Base-by-base conservation (phyloP, 2,329 filamentous ascomycete species). In the Microsporum audouinii region DNA sequence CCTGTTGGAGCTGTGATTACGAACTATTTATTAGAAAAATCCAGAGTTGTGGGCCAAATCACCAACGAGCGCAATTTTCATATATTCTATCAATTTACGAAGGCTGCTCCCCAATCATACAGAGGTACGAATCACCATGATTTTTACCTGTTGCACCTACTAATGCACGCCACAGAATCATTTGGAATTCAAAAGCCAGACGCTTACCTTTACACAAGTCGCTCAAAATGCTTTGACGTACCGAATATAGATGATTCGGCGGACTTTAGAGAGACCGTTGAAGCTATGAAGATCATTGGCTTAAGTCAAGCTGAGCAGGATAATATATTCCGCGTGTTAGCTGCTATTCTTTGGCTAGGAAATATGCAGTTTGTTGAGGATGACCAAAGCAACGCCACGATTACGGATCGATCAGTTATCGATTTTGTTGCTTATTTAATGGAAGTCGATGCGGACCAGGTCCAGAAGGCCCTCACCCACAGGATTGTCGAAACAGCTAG, bases 81-180 rank as follows among this genome's bases (percentile, higher is more conserved):
- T 77, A 97, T 99, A 70, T 99, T 99, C 75, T 99, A 99, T 77
- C 94, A 99, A 75, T 96, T 97, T 75, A 89, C 94, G 55, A 99
- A 97, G 77, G 91, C 89, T 2, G 92, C 92, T 7, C 88, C 91
- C n/a, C 82, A 87, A 67, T 84, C 87, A 62, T 95, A 97, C 75
- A 82, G 90, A 72, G 79, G 79, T 81, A 74, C 63, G 71, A 58
- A 56, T 36, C 57, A 8, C 36, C 14, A 8, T 8, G 2, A n/a
- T 38, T 12, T 14, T 43, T 27, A n/a, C 12, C 34, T 39, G 33
- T 8, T 14, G 23, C 53, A 38, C 41, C 29, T 14, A 47, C 67
- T 65, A 66, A 65, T 57, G 33, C 4, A 5, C 8, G 5, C n/a
- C 36, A 3, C 61, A 79, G 85, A 94, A 69, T 85, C 80, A n/a